A percentile compares a stretch with the other conserved stretches of the same genome.
phyloP scores from a whole-genome alignment of 176 grass and related monocot genomes.

The Puya raimondii region DNA sequence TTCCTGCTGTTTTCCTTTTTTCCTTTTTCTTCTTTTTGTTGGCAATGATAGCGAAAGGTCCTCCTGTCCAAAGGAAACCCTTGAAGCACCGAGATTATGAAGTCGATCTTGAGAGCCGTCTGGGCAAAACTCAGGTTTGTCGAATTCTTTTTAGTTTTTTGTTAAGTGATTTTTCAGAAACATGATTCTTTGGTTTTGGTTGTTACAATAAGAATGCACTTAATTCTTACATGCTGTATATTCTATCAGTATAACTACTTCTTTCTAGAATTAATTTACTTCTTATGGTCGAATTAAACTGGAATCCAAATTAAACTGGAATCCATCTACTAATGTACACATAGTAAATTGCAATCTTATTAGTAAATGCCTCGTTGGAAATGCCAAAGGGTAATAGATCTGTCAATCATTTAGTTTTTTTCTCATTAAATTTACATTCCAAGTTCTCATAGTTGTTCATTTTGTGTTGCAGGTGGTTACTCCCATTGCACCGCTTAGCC shows the following conservation, averaged over 20 bases:
- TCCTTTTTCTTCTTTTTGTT: constrained; percentile 1
- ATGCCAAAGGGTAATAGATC: not conserved
- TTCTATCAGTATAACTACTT: no score
- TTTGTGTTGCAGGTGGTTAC: constrained; percentile 77
- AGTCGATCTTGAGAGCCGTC: constrained; percentile 90
- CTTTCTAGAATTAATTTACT: no score
- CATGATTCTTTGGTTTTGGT: not conserved
- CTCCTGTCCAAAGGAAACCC: constrained; percentile 87
- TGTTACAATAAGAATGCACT: not conserved
- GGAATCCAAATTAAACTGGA: no score
- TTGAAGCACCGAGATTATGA: constrained; percentile 98
- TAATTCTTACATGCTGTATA: not conserved
- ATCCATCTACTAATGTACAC: no score
- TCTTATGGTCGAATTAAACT: no score
- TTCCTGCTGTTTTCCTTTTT: not conserved
- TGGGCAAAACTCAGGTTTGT: constrained; percentile 95
- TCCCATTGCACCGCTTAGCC: constrained; percentile 94
- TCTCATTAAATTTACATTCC: not conserved
- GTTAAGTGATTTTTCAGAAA: no score
- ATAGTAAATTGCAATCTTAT: no score
- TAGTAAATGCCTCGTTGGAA: no score
- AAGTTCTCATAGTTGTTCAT: constrained; percentile 2
- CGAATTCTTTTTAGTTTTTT: not conserved
- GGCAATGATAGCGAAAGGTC: constrained; percentile 47
- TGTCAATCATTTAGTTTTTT: not conserved